phyloP scores from a whole-genome alignment of 306 rosid genomes.

The cucumber (Cucumis sativus) region DNA sequence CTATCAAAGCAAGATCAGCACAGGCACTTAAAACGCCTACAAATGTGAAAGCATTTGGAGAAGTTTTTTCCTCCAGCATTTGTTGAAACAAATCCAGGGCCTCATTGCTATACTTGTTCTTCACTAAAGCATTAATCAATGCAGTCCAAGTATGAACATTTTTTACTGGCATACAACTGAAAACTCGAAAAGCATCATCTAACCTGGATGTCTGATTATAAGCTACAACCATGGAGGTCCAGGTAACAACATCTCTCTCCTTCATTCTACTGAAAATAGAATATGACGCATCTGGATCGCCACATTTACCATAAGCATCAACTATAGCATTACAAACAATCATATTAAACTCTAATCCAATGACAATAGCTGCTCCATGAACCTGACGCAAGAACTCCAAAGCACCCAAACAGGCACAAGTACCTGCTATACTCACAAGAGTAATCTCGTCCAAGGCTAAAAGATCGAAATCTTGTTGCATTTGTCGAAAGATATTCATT shows the following conservation, averaged over 20 bases:
- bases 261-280: slow-evolving; percentile 30
- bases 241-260: slow-evolving; percentile 41
- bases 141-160: slow-evolving; percentile 49
- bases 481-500: slow-evolving; percentile 14
- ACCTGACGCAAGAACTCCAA: slow-evolving; percentile 34
- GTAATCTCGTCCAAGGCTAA: slow-evolving; percentile 37
- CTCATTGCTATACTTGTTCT: slow-evolving; percentile 19
- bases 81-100: slow-evolving; percentile 29
- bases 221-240: slow-evolving; percentile 42
- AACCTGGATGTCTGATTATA: slow-evolving; percentile 21
- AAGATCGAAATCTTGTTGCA: slow-evolving; percentile 19
- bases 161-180: slow-evolving; percentile 32
- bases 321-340: slow-evolving; percentile 37
- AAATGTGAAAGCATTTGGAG: slow-evolving; percentile 33
- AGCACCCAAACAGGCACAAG: slow-evolving; percentile 30
- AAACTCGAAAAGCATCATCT: slow-evolving; percentile 32
- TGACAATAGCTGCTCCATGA: slow-evolving; percentile 37
- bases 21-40: slow-evolving; percentile 42
- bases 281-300: slow-evolving; percentile 21
- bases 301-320: slow-evolving; percentile 56
- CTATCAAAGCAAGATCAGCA: slow-evolving; percentile 30
- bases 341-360: slow-evolving; percentile 27
- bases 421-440: slow-evolving; percentile 37
- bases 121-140: slow-evolving; percentile 30
- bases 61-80: slow-evolving; percentile 29